These are phyloP conservation scores for Colletotrichum nymphaeae DNA, from an alignment of 2,329 filamentous ascomycete species.

Conservation along the genomic window DNA sequence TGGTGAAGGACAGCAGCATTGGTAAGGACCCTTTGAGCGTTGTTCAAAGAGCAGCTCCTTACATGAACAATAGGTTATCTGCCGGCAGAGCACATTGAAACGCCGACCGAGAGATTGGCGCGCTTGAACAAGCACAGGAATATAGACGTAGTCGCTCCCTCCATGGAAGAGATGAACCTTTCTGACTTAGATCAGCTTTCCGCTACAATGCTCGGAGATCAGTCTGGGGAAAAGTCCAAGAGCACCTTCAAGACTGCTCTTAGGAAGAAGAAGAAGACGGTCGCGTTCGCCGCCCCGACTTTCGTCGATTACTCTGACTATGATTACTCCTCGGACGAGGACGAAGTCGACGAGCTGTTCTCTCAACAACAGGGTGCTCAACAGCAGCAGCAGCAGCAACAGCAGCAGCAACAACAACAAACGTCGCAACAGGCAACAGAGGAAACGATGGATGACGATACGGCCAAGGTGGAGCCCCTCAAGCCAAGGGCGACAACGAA, in stretches of 20 bases:
- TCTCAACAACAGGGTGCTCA: constrained; percentile 46
- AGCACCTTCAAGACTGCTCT: constrained; percentile 88
- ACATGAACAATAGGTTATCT: constrained; percentile 77
- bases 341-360: constrained; percentile 63
- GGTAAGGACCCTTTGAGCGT: constrained; percentile 52
- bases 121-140: constrained; percentile 98
- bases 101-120: constrained; percentile 92
- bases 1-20: constrained; percentile 98
- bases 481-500: constrained; percentile 60
- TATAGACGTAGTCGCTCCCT: constrained; percentile 79
- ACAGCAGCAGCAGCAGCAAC: constrained; percentile 47
- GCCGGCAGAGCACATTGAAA: constrained; percentile 98
- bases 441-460: constrained; percentile 57
- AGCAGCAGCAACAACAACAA: constrained; percentile 18
- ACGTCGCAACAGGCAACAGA: constrained; percentile 42
- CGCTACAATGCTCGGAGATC: constrained; percentile 71
- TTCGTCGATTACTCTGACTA: constrained; percentile 90
- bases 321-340: constrained; percentile 86
- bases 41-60: background rate
- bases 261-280: constrained; percentile 85
- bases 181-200: constrained; percentile 62
- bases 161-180: constrained; percentile 26
- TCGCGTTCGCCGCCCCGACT: constrained; percentile 85
- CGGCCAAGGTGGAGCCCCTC: constrained; percentile 66
- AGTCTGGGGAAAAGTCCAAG: constrained; percentile 78